phyloP scores from a whole-genome alignment of 768 basidiomycete species.

The Trametes maxima region DNA sequence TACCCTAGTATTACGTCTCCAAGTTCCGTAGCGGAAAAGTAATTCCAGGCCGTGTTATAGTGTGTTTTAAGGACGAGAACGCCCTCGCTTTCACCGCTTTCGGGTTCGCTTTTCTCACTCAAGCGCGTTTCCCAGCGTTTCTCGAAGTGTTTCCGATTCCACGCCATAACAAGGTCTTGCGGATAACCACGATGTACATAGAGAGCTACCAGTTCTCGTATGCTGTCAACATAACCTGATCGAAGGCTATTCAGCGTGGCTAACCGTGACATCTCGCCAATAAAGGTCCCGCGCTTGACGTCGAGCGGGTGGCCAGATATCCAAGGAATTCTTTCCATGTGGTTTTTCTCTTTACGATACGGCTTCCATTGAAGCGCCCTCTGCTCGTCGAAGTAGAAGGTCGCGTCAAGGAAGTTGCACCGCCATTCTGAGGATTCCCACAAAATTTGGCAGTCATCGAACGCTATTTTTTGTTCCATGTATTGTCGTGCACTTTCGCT shows the following conservation, averaged over 20 bases:
- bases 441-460: constrained; percentile 19
- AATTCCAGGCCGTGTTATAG: constrained; percentile 39
- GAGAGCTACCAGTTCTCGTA: constrained; percentile 29
- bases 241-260: constrained; percentile 33
- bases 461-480: constrained; percentile 11
- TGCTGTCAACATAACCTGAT: constrained; percentile 31
- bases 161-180: constrained; percentile 26
- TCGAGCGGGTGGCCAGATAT: constrained; percentile 17
- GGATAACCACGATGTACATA: constrained; percentile 38
- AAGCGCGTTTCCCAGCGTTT: constrained; percentile 36
- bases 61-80: constrained; percentile 37
- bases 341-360: constrained; percentile 19
- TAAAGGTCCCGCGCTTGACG: constrained; percentile 24
- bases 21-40: constrained; percentile 35
- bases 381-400: constrained; percentile 27
- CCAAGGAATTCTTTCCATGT: constrained; percentile 26
- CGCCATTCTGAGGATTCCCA: constrained; percentile 7
- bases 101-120: constrained; percentile 4
- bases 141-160: constrained; percentile 30
- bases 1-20: constrained; percentile 32
- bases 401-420: constrained; percentile 35
- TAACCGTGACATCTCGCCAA: constrained; percentile 25
- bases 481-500: not conserved
- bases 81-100: not conserved
- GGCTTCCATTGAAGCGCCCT: constrained; percentile 13